phyloP scores from a whole-genome alignment of 768 basidiomycete genomes.

The Scleroderma citrinum region DNA sequence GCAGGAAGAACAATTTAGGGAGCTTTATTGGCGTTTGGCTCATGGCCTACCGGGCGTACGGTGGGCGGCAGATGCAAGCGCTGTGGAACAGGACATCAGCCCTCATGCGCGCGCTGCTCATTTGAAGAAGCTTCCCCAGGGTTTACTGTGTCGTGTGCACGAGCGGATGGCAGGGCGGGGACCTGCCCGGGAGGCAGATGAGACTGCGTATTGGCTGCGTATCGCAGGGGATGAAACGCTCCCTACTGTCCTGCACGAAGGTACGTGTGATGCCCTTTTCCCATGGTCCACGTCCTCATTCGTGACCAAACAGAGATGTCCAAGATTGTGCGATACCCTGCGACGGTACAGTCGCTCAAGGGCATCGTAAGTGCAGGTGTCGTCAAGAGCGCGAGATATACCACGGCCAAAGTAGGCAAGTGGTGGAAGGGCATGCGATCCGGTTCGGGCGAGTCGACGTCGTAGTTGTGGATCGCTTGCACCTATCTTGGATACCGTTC shows the following conservation, averaged over 20 bases:
- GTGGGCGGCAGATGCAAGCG: constrained; percentile 48
- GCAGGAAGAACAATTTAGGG: constrained; percentile 78
- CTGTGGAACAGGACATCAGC: constrained; percentile 70
- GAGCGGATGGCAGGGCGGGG: constrained; percentile 24
- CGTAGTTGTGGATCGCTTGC: too few species aligned
- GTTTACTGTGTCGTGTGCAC: constrained; percentile 53
- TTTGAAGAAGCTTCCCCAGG: constrained; percentile 71
- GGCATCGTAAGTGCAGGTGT: constrained; percentile 80
- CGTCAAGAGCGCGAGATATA: constrained; percentile 72
- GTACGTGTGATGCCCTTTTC: constrained; percentile 30
- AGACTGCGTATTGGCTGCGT: constrained; percentile 68
- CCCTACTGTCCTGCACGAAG: constrained; percentile 44
- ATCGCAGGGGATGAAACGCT: constrained; percentile 62
- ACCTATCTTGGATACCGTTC: too few species aligned
- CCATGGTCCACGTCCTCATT: neutral
- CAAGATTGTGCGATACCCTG: constrained; percentile 75
- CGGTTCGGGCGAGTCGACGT: too few species aligned
- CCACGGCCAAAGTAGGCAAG: constrained; percentile 72
- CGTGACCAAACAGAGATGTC: constrained; percentile 52
- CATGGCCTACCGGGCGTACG: constrained; percentile 75
- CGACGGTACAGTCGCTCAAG: constrained; percentile 79
- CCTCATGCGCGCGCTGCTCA: constrained; percentile 66
- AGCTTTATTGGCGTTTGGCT: constrained; percentile 77
- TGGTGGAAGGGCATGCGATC: constrained; percentile 54
- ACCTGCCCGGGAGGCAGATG: constrained; percentile 51